Percentiles rank a stretch among this genome's conserved stretches.
Evolutionary conservation across 2,329 filamentous ascomycete genomes (phyloP).

Genomic region (Talaromyces sp.): DNA sequence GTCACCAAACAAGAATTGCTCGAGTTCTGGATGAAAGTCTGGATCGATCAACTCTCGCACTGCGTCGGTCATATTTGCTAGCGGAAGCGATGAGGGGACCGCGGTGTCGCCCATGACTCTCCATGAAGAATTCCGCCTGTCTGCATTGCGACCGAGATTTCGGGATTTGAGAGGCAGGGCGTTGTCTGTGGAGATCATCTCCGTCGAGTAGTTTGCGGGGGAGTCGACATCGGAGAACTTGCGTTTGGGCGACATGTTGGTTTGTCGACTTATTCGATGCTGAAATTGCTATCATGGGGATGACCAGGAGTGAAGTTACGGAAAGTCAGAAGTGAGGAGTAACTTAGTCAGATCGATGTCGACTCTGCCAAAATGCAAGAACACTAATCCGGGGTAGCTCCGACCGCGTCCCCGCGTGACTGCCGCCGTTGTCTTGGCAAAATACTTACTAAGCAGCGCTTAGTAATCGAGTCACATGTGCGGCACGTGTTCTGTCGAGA

Average conservation of each 20-base stretch:
- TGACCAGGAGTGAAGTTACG: neutral
- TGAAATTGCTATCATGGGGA: neutral
- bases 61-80: constrained; percentile 40
- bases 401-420: neutral
- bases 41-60: constrained; percentile 41
- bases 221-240: constrained; percentile 14
- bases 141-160: neutral
- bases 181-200: neutral
- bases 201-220: neutral
- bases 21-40: constrained; percentile 40
- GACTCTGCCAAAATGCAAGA: neutral
- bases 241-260: constrained; percentile 19
- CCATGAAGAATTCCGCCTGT: neutral
- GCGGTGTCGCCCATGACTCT: constrained; percentile 30
- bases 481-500: neutral
- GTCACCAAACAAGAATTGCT: constrained; percentile 36
- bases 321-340: constrained; percentile 1
- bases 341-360: neutral
- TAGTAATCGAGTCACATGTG: neutral
- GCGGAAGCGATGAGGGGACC: constrained; percentile 33
- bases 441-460: neutral
- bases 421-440: neutral
- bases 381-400: constrained; percentile 1
- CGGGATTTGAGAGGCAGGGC: neutral
- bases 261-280: neutral